Evolutionary conservation across 257 asterid species (phyloP).

Genomic region (Primulina huaijiensis): DNA sequence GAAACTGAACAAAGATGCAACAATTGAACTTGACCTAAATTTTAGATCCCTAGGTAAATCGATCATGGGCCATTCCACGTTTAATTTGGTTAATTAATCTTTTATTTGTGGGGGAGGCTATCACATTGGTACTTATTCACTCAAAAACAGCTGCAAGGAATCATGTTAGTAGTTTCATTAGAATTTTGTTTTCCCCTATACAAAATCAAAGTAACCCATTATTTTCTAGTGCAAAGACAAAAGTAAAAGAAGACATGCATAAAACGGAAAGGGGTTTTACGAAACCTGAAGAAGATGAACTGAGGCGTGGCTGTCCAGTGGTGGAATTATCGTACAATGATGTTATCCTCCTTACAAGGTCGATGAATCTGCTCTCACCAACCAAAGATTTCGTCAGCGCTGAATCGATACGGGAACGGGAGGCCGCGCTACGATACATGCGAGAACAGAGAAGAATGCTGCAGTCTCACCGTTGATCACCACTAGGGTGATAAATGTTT

Average conservation of each 20-base stretch:
- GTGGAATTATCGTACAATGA: slow-evolving; percentile 3
- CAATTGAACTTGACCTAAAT: too few species aligned
- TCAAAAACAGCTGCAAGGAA: too few species aligned
- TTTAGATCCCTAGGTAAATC: too few species aligned
- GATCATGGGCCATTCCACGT: too few species aligned
- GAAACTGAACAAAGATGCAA: too few species aligned
- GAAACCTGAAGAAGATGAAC: slow-evolving; percentile 27
- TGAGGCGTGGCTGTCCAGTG: slow-evolving; percentile 22
- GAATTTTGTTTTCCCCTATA: too few species aligned
- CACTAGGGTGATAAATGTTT: neutral
- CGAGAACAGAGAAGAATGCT: neutral
- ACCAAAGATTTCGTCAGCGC: slow-evolving; percentile 4
- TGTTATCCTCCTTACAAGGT: slow-evolving; percentile 9
- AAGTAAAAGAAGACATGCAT: neutral
- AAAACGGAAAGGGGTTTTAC: neutral
- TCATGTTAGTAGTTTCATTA: too few species aligned
- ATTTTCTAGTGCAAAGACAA: neutral
- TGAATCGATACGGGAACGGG: slow-evolving; percentile 1
- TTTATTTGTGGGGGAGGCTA: too few species aligned
- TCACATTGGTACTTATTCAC: too few species aligned
- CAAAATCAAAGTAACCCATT: neutral
- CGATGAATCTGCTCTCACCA: neutral
- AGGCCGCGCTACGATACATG: slow-evolving; percentile 29
- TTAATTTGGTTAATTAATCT: too few species aligned
- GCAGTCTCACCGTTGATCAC: neutral